Evolutionary conservation across 108 stramenopile species (phyloP).

Genomic region (Skeletonema marinoi): DNA sequence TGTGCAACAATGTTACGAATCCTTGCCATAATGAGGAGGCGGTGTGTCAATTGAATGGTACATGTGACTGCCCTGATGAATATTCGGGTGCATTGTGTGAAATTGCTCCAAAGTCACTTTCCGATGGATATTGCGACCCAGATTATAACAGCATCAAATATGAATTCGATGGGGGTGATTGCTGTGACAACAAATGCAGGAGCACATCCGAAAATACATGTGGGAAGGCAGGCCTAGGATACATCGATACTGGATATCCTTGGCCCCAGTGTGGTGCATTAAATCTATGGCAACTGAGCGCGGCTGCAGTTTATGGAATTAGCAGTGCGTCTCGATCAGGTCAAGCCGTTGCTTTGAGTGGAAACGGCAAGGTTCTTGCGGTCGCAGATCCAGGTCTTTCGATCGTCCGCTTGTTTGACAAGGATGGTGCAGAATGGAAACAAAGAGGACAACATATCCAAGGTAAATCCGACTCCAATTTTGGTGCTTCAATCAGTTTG

Average conservation of each 20-base stretch:
- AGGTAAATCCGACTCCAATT: too few species aligned
- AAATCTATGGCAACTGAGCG: neutral
- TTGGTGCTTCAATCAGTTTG: too few species aligned
- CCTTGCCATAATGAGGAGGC: neutral
- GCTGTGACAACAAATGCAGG: neutral
- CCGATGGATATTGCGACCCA: neutral
- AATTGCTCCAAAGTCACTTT: neutral
- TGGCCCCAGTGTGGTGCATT: neutral
- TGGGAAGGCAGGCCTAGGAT: slow-evolving; percentile 3
- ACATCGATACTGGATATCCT: neutral
- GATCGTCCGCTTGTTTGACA: too few species aligned
- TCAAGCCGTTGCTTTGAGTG: neutral
- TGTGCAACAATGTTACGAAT: neutral
- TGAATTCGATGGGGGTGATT: slow-evolving; percentile 7
- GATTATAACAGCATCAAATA: neutral
- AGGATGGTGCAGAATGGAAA: neutral
- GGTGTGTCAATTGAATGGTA: neutral
- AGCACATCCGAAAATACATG: neutral
- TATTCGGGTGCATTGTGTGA: neutral
- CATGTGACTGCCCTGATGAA: neutral
- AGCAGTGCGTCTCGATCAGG: neutral
- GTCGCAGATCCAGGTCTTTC: neutral
- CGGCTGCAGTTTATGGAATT: neutral
- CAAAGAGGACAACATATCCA: too few species aligned
- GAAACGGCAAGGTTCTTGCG: neutral